phyloP scores from a whole-genome alignment of 768 basidiomycete genomes.

The Chalciporus chontae region DNA sequence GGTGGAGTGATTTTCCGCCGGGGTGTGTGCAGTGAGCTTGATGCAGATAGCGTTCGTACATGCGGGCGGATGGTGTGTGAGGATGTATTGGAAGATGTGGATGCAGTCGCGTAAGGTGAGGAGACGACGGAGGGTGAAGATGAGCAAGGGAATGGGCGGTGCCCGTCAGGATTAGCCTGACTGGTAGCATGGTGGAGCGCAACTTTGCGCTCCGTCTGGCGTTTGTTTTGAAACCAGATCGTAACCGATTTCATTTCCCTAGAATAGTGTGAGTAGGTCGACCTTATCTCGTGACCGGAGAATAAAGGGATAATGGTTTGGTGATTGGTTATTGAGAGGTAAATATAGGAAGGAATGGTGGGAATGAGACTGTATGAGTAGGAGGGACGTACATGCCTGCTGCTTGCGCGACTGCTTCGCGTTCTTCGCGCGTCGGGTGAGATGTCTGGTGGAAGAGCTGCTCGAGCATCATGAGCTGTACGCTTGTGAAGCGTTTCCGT shows the following conservation, averaged over 20 bases:
- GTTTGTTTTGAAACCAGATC: constrained; percentile 36
- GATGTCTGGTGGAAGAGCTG: constrained; percentile 69
- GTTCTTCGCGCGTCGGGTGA: constrained; percentile 72
- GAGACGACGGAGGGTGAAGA: constrained; percentile 12
- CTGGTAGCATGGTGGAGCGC: constrained; percentile 39
- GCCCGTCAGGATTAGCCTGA: constrained; percentile 14
- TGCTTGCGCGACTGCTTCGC: constrained; percentile 57
- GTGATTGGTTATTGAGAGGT: constrained; percentile 6
- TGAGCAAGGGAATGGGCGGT: constrained; percentile 19
- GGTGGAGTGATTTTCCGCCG: constrained; percentile 29
- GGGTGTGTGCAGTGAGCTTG: constrained; percentile 17
- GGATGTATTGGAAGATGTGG: constrained; percentile 21
- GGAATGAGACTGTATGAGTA: background rate
- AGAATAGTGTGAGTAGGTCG: constrained; percentile 6
- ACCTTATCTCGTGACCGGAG: constrained; percentile 1
- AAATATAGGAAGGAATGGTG: background rate
- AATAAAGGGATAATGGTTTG: background rate
- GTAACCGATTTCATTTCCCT: constrained; percentile 37
- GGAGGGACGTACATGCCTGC: constrained; percentile 55
- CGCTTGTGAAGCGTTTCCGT: constrained; percentile 65
- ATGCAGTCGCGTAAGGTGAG: constrained; percentile 23
- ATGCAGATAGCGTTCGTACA: constrained; percentile 33
- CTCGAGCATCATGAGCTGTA: constrained; percentile 69
- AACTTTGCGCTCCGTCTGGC: constrained; percentile 50
- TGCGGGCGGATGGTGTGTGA: constrained; percentile 34